phyloP scores from a whole-genome alignment of 768 basidiomycete species.

The Leccinellum albellum region DNA sequence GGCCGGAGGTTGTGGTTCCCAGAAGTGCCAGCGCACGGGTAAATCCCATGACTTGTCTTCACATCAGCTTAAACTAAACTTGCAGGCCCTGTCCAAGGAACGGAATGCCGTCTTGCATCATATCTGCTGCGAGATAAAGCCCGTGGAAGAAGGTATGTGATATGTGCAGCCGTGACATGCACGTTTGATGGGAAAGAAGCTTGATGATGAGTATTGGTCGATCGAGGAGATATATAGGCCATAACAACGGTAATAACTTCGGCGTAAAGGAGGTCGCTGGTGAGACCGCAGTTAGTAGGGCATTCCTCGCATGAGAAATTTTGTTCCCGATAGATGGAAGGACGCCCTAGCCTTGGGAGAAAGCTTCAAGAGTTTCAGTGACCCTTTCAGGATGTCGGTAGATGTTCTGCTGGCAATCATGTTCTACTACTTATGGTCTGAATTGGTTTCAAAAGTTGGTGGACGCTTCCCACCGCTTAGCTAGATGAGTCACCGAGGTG shows the following conservation, averaged over 20 bases:
- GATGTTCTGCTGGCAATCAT: conserved; percentile 3
- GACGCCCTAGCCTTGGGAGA: not conserved
- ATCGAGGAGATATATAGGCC: not conserved
- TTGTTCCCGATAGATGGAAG: not conserved
- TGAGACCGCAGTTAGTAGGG: too few species aligned
- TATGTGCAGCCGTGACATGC: not conserved
- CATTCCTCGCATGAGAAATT: not conserved
- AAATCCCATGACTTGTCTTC: not conserved
- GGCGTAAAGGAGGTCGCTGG: too few species aligned
- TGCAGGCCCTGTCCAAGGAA: not conserved
- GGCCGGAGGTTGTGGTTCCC: not conserved
- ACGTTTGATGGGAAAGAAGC: not conserved
- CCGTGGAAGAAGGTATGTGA: not conserved
- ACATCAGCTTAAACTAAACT: not conserved
- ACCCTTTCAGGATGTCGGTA: not conserved
- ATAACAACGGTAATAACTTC: not conserved
- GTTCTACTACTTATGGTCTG: too few species aligned
- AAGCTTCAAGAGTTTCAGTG: not conserved
- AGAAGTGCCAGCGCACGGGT: conserved; percentile 5
- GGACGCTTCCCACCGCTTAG: conserved; percentile 13
- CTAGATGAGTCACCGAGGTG: too few species aligned
- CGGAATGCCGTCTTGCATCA: not conserved
- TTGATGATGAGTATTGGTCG: not conserved
- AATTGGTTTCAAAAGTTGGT: not conserved
- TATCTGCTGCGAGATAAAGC: not conserved